Percentiles rank a stretch among this genome's conserved stretches.
These are phyloP conservation scores for Thinopyrum elongatum DNA, from an alignment of 176 grass and related monocot species.

Conservation along the genomic window DNA sequence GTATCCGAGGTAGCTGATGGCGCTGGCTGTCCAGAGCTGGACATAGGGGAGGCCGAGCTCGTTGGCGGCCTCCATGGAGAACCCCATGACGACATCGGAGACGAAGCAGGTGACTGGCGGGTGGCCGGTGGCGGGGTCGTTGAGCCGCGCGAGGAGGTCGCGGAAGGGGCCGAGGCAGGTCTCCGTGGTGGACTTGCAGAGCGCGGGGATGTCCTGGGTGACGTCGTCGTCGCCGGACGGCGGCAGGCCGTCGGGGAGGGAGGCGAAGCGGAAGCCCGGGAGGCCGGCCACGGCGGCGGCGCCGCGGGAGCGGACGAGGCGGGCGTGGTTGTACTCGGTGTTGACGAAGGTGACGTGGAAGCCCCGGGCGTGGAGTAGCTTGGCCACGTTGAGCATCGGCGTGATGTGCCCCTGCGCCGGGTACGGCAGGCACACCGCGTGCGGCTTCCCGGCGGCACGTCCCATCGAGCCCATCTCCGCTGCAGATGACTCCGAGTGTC, in stretches of 20 bases:
- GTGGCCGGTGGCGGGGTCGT: conserved; percentile 18
- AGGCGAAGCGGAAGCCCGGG: conserved; percentile 51
- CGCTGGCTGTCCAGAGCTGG: conserved; percentile 74
- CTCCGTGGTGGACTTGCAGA: conserved; percentile 54
- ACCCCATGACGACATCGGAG: conserved; percentile 74
- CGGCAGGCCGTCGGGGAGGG: conserved; percentile 77
- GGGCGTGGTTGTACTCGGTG: conserved; percentile 69
- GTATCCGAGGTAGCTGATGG: conserved; percentile 67
- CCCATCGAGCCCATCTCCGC: conserved; percentile 36
- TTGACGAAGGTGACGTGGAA: conserved; percentile 77
- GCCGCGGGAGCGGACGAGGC: conserved; percentile 43
- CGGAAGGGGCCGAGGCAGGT: conserved; percentile 58
- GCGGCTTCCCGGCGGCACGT: conserved; percentile 23
- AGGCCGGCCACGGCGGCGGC: conserved; percentile 36
- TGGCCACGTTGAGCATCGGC: conserved; percentile 69
- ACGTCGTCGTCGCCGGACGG: conserved; percentile 44
- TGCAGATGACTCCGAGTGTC: background rate
- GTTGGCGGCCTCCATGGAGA: conserved; percentile 54
- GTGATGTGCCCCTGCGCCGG: conserved; percentile 83
- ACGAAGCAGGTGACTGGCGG: conserved; percentile 64
- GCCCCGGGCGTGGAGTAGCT: conserved; percentile 74
- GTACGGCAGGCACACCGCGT: conserved; percentile 69
- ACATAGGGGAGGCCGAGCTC: conserved; percentile 61
- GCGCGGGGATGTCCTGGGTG: conserved; percentile 65
- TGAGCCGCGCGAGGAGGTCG: conserved; percentile 47